Base-by-base conservation (phyloP, 106 monocot genomes). In the Triglochin maritima region DNA sequence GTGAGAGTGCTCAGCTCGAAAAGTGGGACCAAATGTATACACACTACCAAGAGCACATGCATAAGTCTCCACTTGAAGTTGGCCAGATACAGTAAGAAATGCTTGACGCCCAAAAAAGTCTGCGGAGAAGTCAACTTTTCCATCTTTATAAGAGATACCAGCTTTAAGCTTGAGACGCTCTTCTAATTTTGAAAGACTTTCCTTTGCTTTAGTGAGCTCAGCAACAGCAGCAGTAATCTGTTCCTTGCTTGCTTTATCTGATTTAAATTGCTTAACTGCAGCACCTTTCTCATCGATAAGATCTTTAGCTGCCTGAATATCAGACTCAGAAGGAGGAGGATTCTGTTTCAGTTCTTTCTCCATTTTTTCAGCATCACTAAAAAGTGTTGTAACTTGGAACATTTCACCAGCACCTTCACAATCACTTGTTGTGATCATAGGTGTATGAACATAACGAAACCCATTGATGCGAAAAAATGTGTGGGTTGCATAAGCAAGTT, bases 11-110 rank as follows among this genome's bases (percentile, higher is more conserved):
- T 95, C 90, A 46, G 95, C 95, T 53, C 95, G 81, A 64, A 95
- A 95, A 17, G 95, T 95, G 44, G 95, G 95, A 3, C 95, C 95
- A 81, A 95, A 95, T 64, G 95, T 95, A 73, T 95, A 95, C 14
- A 95, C 95, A 76, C 77, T 90, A 77, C 95, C 87, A 44, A 92
- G 70, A 29, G 88, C 92, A 77, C 92, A 92, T n/a, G 92, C 88
- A 59, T 83, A 88, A 10, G 88, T 92, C 74, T 92, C 92, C 9
- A 88, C 88, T 59, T 92, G 92, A 75, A 92, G 87, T 57, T 92
- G 92, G 12, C 92, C 92, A 56, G 92, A 92, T 6, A 92, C 92
- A 14, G 92, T 88, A 9, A 92, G 62, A 73, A 92, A 92, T 71
- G 92, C 85, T 69, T 87, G 92, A 11, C 88, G 85, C 46, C 88